Base-by-base conservation (phyloP, 78 protist species). In the slime mould (Dictyostelium discoideum) region DNA sequence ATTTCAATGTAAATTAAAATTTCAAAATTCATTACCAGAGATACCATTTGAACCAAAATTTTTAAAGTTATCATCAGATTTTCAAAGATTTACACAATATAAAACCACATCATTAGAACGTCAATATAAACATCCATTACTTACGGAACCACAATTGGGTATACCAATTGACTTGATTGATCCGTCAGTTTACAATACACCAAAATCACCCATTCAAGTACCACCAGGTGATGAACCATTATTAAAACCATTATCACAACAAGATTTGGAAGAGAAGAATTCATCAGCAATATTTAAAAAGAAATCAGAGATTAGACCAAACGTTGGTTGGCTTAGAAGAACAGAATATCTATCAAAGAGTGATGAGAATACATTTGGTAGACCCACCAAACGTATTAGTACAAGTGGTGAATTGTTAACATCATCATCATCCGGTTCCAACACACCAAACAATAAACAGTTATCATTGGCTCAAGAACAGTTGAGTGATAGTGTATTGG, bases 21-120 rank as follows among this genome's bases (percentile, higher is more conserved):
- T 82, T 57, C 65, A 63, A 9, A 90, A 90, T n/a, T 69, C n/a
- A 24, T 50, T 90, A 82, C 84, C 95, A 67, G 84, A 80, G 37
- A 67, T 83, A 82, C 88, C 95, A 44, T 90, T 90, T 42, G 95
- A 90, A 9, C 95, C 95, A 82, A 90, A 90, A 63, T 90, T 90
- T 46, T 24, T 90, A 40, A 26, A 46, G 50, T 50, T 90, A 63
- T 84, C 81, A 73, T 54, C 95, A 13, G 95, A 90, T 39, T 82
- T 90, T 29, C 84, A 24, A 2, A 63, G 26, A 82, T 82, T 82
- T 50, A 83, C 67, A 16, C 72, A 73, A 37, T 90, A 90, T 69
- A 90, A 72, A 83, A 80, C 95, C 6, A 90, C 95, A 48, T 90
- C 95, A 37, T 50, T 90, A 22, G 95, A 90, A 63, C 84, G 46